Base-by-base conservation (phyloP, 2,329 filamentous ascomycete genomes). In the Aspergillus sp. region DNA sequence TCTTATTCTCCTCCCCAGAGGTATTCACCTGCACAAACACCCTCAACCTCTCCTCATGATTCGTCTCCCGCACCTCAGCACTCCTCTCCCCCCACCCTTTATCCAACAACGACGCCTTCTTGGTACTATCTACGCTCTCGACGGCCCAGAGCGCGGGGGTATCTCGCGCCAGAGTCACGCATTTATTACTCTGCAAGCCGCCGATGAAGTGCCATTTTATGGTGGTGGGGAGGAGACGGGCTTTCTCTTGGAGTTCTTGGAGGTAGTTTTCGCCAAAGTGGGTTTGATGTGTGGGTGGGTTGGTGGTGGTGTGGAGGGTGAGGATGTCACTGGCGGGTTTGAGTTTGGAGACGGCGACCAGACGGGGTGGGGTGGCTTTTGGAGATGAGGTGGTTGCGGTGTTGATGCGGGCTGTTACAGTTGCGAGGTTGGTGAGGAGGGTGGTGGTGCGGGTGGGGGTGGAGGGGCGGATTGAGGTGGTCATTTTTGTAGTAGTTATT, bases 191-290 rank as follows among this genome's bases (percentile, higher is more conserved):
- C 78, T 99, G 95, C 41, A 99, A 80, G 0, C 91, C 92, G 41
- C 95, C 95, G 74, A 98, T 99, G 77, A 98, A 97, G 78, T 99
- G 95, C 95, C 95, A 99, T 69, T 85, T 84, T 66, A 99, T 90
- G 36, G 80, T 70, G 4, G 71, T 79, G 0, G 95, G 94, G 10
- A 99, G 85, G 19, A 97, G 74, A 38, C 85, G 84, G 1, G 92
- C 89, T 78, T 99, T 99, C 74, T 96, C 90, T 61, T 85, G 83
- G 57, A 99, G 85, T 77, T 99, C 95, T 78, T 94, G 91, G 4
- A 90, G 84, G 80, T 99, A 99, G 81, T 99, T 99, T 79, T 99
- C 95, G 69, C 95, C 95, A 76, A 98, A 98, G 79, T 99, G 91
- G 17, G 68, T 57, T 93, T 91, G 1, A 79, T 76, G 30, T 10